Percentiles rank a stretch among this genome's conserved stretches.
Evolutionary conservation across 176 grass and related monocot species (phyloP).

Genomic region (Ensete ventricosum): DNA sequence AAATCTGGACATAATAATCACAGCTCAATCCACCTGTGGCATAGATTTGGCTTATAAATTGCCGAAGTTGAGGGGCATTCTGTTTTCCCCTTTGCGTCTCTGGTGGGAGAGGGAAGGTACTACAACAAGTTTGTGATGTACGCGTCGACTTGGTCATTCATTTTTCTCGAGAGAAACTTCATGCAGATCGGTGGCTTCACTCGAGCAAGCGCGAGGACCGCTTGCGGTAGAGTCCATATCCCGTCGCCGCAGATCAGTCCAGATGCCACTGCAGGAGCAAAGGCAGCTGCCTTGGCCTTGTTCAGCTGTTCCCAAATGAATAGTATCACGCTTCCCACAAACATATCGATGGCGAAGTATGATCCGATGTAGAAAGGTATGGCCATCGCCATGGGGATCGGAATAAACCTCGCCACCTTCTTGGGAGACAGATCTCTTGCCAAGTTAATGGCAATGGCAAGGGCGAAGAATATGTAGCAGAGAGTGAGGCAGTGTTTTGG

Average conservation of each 20-base stretch:
- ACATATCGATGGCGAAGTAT: constrained; percentile 54
- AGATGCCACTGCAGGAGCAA: constrained; percentile 36
- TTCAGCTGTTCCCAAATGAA: constrained; percentile 37
- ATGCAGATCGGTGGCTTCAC: constrained; percentile 54
- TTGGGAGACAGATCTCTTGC: constrained; percentile 26
- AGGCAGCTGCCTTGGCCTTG: constrained; percentile 32
- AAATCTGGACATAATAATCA: too few relatives aligned
- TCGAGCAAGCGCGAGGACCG: constrained; percentile 40
- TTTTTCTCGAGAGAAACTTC: constrained; percentile 46
- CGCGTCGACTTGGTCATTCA: constrained; percentile 36
- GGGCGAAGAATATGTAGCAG: constrained; percentile 35
- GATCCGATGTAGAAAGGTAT: constrained; percentile 59
- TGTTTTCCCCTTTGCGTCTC: too few relatives aligned
- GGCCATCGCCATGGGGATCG: constrained; percentile 44
- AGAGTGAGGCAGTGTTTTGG: constrained; percentile 37
- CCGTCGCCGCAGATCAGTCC: constrained; percentile 50
- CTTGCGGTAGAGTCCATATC: constrained; percentile 44
- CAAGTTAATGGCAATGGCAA: constrained; percentile 27
- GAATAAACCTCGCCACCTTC: constrained; percentile 33
- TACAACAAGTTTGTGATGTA: background rate
- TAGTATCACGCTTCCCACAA: constrained; percentile 30
- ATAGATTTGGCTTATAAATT: too few relatives aligned
- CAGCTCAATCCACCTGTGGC: too few relatives aligned
- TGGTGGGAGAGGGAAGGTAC: too few relatives aligned
- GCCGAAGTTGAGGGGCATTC: too few relatives aligned